Base-by-base conservation (phyloP, 2,329 filamentous ascomycete species). In the Botrytis sinoallii region DNA sequence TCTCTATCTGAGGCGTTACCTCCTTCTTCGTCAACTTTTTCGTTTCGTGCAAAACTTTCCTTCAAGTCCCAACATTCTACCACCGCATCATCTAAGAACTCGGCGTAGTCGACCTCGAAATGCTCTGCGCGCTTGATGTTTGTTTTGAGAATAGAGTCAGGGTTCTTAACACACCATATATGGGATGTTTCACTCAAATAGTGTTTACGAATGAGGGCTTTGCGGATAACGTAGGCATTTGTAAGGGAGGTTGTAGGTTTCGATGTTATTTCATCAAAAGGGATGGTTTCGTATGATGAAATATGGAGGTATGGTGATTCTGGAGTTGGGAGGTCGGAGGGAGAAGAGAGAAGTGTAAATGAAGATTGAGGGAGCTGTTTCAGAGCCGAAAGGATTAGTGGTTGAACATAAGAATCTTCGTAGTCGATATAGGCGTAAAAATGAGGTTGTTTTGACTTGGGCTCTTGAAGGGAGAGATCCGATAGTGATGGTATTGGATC, bases 131-230 rank as follows among this genome's bases (percentile, higher is more conserved):
- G 88, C 81, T 93, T 93, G 72, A 97, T 89, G 79, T 96, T 92
- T 1, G 85, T 84, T 74, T 85, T 86, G 20, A 99, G 85, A 8
- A 91, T 82, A 16, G 91, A 93, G 0, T 86, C 83, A 0, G 95
- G 94, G 78, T 96, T 87, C 82, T 99, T 99, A 57, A 91, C 90
- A 8, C 93, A 85, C 94, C 95, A 98, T 80, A 93, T 91, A 65
- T 92, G 88, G 35, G 97, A 89, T 0, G 95, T 98, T 32, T 91
- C 89, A 5, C 92, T 91, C 4, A 99, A 88, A 81, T 96, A 98
- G 82, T 99, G 96, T 83, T 99, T 99, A 74, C 96, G 90, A 79
- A 98, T 98, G 32, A 99, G 86, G 0, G 96, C 96, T 85, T 98
- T 98, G 79, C 96, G 92, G 81, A 98, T 97, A 80, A 98, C 88